phyloP scores from a whole-genome alignment of 2,329 filamentous ascomycete species.

The Clonostachys solani region DNA sequence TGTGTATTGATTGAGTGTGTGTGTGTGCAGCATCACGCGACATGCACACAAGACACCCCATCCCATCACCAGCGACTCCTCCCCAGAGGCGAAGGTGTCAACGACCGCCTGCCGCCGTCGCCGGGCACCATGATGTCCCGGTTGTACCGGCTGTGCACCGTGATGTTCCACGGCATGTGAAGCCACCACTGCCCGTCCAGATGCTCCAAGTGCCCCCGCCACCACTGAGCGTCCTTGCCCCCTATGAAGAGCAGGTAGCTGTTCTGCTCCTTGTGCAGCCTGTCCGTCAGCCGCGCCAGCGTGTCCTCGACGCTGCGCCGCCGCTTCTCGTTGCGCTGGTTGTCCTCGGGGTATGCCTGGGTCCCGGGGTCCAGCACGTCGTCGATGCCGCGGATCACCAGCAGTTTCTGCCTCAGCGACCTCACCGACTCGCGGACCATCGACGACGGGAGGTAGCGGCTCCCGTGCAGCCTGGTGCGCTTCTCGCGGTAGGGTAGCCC shows the following conservation, averaged over 20 bases:
- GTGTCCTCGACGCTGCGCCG: constrained; percentile 9
- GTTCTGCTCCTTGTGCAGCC: constrained; percentile 10
- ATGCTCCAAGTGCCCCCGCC: constrained; percentile 13
- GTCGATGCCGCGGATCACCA: constrained; percentile 18
- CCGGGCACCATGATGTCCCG: constrained; percentile 1
- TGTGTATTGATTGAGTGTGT: no score
- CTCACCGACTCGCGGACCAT: constrained; percentile 3
- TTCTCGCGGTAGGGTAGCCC: constrained; percentile 10
- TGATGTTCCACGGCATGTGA: constrained; percentile 16
- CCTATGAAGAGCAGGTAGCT: constrained; percentile 17
- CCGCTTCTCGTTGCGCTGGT: constrained; percentile 12
- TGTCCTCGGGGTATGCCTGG: constrained; percentile 14
- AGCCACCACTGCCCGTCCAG: constrained; percentile 19
- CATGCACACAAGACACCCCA: no score
- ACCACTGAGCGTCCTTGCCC: constrained; percentile 17
- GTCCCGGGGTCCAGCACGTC: constrained; percentile 15
- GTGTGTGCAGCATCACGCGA: no score
- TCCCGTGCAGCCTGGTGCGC: constrained; percentile 8
- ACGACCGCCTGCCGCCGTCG: neutral
- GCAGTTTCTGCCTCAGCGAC: constrained; percentile 14
- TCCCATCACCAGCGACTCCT: neutral
- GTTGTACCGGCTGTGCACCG: constrained; percentile 9
- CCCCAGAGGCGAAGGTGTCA: neutral
- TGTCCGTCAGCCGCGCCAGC: constrained; percentile 10
- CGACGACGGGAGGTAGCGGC: constrained; percentile 9